phyloP scores from a whole-genome alignment of 768 basidiomycete genomes.

The Lactarius trivialis region DNA sequence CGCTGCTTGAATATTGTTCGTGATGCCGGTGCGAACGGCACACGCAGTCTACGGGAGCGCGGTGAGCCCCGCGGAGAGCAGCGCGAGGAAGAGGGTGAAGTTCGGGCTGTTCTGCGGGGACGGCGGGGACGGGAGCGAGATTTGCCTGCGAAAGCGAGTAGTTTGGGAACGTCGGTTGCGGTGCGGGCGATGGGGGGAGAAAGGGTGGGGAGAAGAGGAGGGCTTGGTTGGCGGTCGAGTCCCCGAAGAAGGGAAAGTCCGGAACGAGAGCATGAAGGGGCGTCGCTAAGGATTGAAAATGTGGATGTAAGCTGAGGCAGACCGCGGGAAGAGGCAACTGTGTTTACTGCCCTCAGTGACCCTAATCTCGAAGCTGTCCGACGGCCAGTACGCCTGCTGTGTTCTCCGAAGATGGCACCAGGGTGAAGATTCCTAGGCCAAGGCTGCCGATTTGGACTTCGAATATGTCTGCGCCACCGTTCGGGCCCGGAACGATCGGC shows the following conservation, averaged over 20 bases:
- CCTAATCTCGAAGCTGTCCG: slow-evolving; percentile 52
- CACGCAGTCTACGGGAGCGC: slow-evolving; percentile 53
- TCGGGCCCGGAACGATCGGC: slow-evolving; percentile 32
- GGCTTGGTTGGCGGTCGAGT: slow-evolving; percentile 67
- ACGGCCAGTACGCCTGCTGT: slow-evolving; percentile 43
- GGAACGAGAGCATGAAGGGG: slow-evolving; percentile 43
- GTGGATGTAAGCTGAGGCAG: not conserved
- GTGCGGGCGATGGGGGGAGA: slow-evolving; percentile 29
- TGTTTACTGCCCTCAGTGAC: slow-evolving; percentile 35
- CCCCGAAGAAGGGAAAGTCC: slow-evolving; percentile 54
- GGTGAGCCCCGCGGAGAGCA: slow-evolving; percentile 38
- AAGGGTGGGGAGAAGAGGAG: slow-evolving; percentile 62
- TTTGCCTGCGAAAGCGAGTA: slow-evolving; percentile 64
- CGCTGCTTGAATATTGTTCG: slow-evolving; percentile 24
- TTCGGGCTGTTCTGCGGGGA: slow-evolving; percentile 36
- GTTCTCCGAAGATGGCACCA: slow-evolving; percentile 36
- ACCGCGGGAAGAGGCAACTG: not conserved
- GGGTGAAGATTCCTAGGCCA: slow-evolving; percentile 50
- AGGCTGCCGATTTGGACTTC: slow-evolving; percentile 40
- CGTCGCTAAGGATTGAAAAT: not conserved
- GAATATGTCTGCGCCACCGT: slow-evolving; percentile 34
- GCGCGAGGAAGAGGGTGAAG: slow-evolving; percentile 49
- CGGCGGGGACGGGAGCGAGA: slow-evolving; percentile 38
- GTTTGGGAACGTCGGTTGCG: slow-evolving; percentile 57
- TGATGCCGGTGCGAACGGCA: slow-evolving; percentile 35